Conservation (phyloP, 139 green algal genomes). For the Tetradesmus obliquus region DNA sequence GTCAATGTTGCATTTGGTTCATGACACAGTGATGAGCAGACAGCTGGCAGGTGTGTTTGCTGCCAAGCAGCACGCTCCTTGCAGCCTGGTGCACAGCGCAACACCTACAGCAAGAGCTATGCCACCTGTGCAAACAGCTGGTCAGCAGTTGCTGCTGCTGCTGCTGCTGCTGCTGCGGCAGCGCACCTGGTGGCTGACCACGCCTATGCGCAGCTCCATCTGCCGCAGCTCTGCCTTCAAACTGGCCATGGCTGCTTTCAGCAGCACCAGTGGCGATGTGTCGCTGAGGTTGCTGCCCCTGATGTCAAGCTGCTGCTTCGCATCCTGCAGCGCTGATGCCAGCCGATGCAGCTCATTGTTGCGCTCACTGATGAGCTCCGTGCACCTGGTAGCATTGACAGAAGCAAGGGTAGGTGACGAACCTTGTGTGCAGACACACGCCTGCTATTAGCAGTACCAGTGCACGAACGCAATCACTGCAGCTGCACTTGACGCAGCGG, state of each 20-base stretch:
- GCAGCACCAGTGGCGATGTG: conserved; percentile 76
- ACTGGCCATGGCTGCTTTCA: conserved; percentile 79
- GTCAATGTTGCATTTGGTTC: too few relatives aligned
- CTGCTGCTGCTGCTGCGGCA: conserved; percentile 12
- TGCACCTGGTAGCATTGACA: conserved; percentile 34
- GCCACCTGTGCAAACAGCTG: background rate
- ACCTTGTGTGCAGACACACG: background rate
- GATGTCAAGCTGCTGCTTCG: conserved; percentile 77
- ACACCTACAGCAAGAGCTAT: too few relatives aligned
- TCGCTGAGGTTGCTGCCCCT: conserved; percentile 82
- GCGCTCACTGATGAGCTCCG: conserved; percentile 72
- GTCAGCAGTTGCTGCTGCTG: background rate
- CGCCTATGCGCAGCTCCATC: conserved; percentile 78
- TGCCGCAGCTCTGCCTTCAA: conserved; percentile 74
- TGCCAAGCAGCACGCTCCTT: too few relatives aligned
- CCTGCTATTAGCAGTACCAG: background rate
- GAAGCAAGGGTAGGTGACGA: background rate
- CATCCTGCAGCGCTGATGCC: conserved; percentile 74
- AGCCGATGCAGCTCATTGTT: conserved; percentile 78
- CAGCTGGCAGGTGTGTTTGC: too few relatives aligned
- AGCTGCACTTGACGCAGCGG: background rate
- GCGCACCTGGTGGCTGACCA: conserved; percentile 68
- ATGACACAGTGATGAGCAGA: too few relatives aligned
- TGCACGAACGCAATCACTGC: background rate
- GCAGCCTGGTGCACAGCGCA: too few relatives aligned